These are phyloP conservation scores for Plasmopara muralis DNA, from an alignment of 352 stramenopile genomes.

Conservation along the genomic window DNA sequence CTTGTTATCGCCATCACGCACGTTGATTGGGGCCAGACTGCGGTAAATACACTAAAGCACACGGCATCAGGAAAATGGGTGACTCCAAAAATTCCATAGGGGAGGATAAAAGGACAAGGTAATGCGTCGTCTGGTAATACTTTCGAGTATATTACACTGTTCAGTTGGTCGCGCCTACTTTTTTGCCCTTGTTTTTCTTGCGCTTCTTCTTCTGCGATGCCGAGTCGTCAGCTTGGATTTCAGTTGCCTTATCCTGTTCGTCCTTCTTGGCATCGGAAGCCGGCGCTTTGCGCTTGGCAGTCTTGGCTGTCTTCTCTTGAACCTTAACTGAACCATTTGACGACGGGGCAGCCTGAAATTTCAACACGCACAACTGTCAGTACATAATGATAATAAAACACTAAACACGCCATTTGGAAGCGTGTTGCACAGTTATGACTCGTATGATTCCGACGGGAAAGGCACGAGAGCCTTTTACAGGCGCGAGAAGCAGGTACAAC, in stretches of 20 bases:
- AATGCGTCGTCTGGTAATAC: not conserved
- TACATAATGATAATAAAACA: conserved; percentile 4
- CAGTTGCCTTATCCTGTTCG: conserved; percentile 19
- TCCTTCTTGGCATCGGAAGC: conserved; percentile 27
- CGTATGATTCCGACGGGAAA: conserved; percentile 87
- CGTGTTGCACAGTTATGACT: conserved; percentile 90
- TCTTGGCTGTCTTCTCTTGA: conserved; percentile 31
- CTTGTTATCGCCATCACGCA: conserved; percentile 51
- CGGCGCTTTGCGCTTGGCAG: conserved; percentile 12
- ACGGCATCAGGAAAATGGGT: conserved; percentile 23
- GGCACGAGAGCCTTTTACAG: conserved; percentile 61
- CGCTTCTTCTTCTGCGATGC: conserved; percentile 53
- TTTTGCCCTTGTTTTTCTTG: conserved; percentile 45
- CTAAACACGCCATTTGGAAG: conserved; percentile 26
- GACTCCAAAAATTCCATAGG: conserved; percentile 4
- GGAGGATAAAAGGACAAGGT: not conserved
- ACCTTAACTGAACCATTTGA: conserved; percentile 42
- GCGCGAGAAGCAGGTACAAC: conserved; percentile 28
- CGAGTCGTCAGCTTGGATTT: conserved; percentile 2
- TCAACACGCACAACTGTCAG: conserved; percentile 1
- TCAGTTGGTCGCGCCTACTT: conserved; percentile 20
- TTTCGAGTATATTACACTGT: conserved; percentile 22
- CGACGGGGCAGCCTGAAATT: conserved; percentile 14
- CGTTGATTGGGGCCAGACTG: conserved; percentile 38
- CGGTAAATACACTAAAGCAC: conserved; percentile 33